These are phyloP conservation scores for Hyaloscypha bicolor DNA, from an alignment of 495 filamentous ascomycete species.

Conservation along the genomic window DNA sequence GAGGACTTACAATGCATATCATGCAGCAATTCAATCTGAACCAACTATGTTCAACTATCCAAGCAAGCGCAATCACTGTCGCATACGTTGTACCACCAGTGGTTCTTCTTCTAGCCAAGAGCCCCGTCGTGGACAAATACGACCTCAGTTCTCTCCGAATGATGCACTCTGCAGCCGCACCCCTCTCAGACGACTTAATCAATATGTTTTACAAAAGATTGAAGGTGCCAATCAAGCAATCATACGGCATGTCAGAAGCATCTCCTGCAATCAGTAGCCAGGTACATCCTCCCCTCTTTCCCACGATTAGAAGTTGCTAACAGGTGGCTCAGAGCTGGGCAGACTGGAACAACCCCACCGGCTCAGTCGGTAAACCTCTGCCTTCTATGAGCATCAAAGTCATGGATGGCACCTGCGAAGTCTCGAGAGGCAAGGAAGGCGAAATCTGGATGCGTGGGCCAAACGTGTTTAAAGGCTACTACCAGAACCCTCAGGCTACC, in stretches of 20 bases:
- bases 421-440: constrained; percentile 49
- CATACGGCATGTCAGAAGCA: constrained; percentile 56
- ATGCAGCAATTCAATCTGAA: constrained; percentile 85
- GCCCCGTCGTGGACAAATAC: constrained; percentile 72
- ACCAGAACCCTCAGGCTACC: constrained; percentile 61
- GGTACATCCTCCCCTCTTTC: constrained; percentile 44
- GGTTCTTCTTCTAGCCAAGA: constrained; percentile 75
- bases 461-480: constrained; percentile 65
- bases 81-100: constrained; percentile 85
- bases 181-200: constrained; percentile 78
- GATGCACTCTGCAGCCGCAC: constrained; percentile 86
- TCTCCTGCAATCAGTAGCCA: constrained; percentile 49
- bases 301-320: background rate
- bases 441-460: constrained; percentile 69
- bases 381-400: constrained; percentile 82
- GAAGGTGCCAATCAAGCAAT: constrained; percentile 63
- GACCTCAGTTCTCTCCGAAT: constrained; percentile 76
- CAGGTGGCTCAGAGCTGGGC: background rate
- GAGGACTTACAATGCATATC: constrained; percentile 66
- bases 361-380: constrained; percentile 69
- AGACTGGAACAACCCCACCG: background rate
- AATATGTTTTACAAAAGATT: constrained; percentile 72
- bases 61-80: constrained; percentile 73
- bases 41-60: constrained; percentile 72
- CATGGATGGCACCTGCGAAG: constrained; percentile 36